Percentiles rank a stretch among this genome's conserved stretches.
Evolutionary conservation across 208 protist genomes (phyloP).

Genomic region (Leishmania tropica): DNA sequence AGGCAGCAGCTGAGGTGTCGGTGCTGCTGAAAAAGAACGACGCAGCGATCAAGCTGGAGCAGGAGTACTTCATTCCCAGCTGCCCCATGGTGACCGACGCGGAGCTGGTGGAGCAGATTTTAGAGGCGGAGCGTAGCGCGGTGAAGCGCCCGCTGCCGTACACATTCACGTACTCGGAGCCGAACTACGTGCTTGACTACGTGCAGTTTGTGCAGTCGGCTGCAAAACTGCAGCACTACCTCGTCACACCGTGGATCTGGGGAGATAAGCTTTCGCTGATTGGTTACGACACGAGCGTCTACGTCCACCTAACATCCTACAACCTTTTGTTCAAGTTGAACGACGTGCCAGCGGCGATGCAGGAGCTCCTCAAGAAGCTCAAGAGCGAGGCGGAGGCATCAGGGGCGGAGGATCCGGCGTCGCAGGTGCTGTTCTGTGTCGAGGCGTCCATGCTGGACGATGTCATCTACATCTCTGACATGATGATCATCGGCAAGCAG

Average conservation of each 20-base stretch:
- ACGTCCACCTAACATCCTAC: constrained; percentile 81
- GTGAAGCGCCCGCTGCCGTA: constrained; percentile 38
- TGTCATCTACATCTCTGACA: constrained; percentile 81
- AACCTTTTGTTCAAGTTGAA: constrained; percentile 65
- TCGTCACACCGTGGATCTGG: constrained; percentile 77
- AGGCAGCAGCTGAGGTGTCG: constrained; percentile 38
- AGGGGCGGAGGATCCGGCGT: constrained; percentile 9
- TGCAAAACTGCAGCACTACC: constrained; percentile 65
- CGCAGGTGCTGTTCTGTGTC: constrained; percentile 58
- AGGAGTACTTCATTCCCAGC: constrained; percentile 60
- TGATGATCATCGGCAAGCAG: constrained; percentile 63
- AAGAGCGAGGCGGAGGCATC: constrained; percentile 21
- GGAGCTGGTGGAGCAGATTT: constrained; percentile 49
- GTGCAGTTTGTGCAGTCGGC: constrained; percentile 68
- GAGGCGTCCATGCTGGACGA: constrained; percentile 70
- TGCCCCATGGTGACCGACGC: constrained; percentile 62
- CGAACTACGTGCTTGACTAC: constrained; percentile 88
- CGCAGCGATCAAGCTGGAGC: constrained; percentile 45
- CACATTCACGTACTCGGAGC: constrained; percentile 78
- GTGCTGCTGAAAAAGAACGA: constrained; percentile 33
- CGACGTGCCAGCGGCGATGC: constrained; percentile 25
- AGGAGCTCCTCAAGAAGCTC: constrained; percentile 39
- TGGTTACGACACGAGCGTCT: constrained; percentile 61
- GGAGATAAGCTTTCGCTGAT: constrained; percentile 83
- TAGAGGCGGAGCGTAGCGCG: constrained; percentile 45